These are phyloP conservation scores for Parsonsia alboflavescens DNA, from an alignment of 257 asterid species.

Conservation along the genomic window DNA sequence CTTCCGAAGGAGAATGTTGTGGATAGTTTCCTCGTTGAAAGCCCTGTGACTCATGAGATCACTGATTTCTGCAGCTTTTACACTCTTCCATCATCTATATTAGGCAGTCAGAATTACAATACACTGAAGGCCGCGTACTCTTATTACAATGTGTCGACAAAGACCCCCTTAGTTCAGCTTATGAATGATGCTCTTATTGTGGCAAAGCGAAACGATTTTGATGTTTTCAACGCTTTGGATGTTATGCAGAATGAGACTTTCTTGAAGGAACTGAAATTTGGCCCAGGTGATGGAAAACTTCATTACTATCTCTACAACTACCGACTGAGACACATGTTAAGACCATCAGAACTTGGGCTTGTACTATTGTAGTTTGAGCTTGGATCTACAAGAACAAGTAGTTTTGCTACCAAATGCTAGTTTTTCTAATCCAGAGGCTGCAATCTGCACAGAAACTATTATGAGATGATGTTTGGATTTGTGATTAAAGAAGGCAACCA, in stretches of 20 bases:
- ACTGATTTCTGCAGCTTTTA: constrained; percentile 52
- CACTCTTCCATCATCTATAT: constrained; percentile 42
- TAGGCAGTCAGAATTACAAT: constrained; percentile 34
- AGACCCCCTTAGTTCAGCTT: constrained; percentile 34
- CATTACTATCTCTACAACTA: constrained; percentile 56
- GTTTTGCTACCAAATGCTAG: background rate
- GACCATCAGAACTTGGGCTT: constrained; percentile 53
- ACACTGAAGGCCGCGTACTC: constrained; percentile 46
- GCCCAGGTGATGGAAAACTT: constrained; percentile 47
- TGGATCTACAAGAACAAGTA: background rate
- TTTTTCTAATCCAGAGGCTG: background rate
- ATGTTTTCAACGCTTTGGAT: constrained; percentile 51
- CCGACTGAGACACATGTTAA: constrained; percentile 32
- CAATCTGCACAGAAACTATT: background rate
- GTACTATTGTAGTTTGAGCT: constrained; percentile 33
- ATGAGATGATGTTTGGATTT: background rate
- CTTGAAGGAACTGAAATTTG: constrained; percentile 44
- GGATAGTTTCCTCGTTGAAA: constrained; percentile 49
- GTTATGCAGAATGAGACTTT: constrained; percentile 42
- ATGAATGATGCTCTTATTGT: constrained; percentile 43
- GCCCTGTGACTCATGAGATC: constrained; percentile 33
- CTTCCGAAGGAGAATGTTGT: constrained; percentile 45
- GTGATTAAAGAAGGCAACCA: background rate
- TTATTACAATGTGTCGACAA: constrained; percentile 42
- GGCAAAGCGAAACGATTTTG: constrained; percentile 42